Percentiles rank a stretch among this genome's conserved stretches.
Conservation (phyloP, 805 yeast genomes). For the Zygoascus flipseniorum region DNA sequence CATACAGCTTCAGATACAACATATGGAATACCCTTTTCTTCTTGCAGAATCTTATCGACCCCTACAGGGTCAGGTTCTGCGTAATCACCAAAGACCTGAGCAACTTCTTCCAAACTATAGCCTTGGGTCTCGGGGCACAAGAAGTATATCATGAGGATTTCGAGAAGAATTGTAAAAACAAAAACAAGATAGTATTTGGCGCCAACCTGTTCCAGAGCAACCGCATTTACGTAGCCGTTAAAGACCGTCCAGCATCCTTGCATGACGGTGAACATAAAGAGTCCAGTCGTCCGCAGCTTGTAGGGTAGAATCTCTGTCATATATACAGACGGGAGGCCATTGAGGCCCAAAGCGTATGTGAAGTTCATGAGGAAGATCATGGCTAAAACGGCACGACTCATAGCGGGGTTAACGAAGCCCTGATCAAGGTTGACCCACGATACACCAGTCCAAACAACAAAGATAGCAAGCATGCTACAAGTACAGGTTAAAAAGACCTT, state of each 20-base stretch:
- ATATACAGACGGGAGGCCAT: slow-evolving; percentile 81
- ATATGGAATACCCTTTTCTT: neutral
- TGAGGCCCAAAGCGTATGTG: slow-evolving; percentile 80
- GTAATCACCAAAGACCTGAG: slow-evolving; percentile 33
- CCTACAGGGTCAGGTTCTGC: neutral
- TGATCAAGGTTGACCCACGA: neutral
- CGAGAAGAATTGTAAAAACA: slow-evolving; percentile 15
- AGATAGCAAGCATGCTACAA: slow-evolving; percentile 10
- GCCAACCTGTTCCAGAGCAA: slow-evolving; percentile 34
- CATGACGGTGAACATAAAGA: slow-evolving; percentile 34
- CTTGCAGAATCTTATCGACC: neutral
- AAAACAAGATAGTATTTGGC: slow-evolving; percentile 39
- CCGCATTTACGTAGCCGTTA: slow-evolving; percentile 30
- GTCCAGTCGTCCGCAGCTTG: slow-evolving; percentile 75
- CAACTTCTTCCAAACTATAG: slow-evolving; percentile 37
- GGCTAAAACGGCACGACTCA: slow-evolving; percentile 22
- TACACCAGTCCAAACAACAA: slow-evolving; percentile 1
- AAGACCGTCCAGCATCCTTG: slow-evolving; percentile 10
- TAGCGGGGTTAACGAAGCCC: neutral
- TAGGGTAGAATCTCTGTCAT: slow-evolving; percentile 79
- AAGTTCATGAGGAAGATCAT: slow-evolving; percentile 67
- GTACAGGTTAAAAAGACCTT: slow-evolving; percentile 7
- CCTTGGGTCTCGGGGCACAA: slow-evolving; percentile 38
- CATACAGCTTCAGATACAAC: neutral
- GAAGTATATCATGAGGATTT: slow-evolving; percentile 27